These are phyloP conservation scores for Fusarium proliferatum DNA, from an alignment of 2,329 filamentous ascomycete genomes.

Conservation along the genomic window DNA sequence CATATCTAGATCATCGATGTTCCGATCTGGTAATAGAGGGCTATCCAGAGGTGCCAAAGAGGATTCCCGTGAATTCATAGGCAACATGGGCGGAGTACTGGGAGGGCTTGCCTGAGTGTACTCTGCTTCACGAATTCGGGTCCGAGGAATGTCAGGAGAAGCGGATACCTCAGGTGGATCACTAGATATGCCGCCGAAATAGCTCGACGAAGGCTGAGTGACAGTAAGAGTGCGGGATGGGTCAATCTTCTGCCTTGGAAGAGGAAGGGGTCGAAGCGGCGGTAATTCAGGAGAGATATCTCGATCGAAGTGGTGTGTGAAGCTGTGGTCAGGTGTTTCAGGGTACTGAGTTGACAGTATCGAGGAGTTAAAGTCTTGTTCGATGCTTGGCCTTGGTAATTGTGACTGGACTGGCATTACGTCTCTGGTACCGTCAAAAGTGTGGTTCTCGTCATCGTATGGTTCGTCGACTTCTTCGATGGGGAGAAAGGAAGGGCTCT, in stretches of 20 bases:
- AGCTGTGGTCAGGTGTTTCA: slow-evolving; percentile 37
- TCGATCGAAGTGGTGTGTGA: slow-evolving; percentile 35
- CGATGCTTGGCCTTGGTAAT: slow-evolving; percentile 30
- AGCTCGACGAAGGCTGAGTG: slow-evolving; percentile 52
- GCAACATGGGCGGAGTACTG: slow-evolving; percentile 58
- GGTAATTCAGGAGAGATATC: slow-evolving; percentile 53
- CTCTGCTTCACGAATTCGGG: slow-evolving; percentile 47
- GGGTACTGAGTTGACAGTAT: slow-evolving; percentile 20
- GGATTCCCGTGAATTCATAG: slow-evolving; percentile 31
- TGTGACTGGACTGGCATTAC: slow-evolving; percentile 11
- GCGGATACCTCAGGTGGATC: slow-evolving; percentile 57
- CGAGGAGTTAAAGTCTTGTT: slow-evolving; percentile 20
- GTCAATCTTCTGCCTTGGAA: slow-evolving; percentile 46
- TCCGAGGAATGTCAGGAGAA: slow-evolving; percentile 52
- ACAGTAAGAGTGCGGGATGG: slow-evolving; percentile 54
- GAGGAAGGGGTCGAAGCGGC: slow-evolving; percentile 46
- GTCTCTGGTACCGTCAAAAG: slow-evolving; percentile 37
- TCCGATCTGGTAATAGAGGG: slow-evolving; percentile 57
- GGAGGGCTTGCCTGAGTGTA: slow-evolving; percentile 58
- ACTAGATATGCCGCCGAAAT: slow-evolving; percentile 56
- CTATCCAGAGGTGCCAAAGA: slow-evolving; percentile 59
- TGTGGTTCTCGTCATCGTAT: not conserved
- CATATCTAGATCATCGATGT: slow-evolving; percentile 53
- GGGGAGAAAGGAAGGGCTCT: slow-evolving; percentile 32
- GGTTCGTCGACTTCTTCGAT: slow-evolving; percentile 35